These are phyloP conservation scores for Agarophyton chilense DNA, from an alignment of 23 red algal genomes.

Conservation along the genomic window DNA sequence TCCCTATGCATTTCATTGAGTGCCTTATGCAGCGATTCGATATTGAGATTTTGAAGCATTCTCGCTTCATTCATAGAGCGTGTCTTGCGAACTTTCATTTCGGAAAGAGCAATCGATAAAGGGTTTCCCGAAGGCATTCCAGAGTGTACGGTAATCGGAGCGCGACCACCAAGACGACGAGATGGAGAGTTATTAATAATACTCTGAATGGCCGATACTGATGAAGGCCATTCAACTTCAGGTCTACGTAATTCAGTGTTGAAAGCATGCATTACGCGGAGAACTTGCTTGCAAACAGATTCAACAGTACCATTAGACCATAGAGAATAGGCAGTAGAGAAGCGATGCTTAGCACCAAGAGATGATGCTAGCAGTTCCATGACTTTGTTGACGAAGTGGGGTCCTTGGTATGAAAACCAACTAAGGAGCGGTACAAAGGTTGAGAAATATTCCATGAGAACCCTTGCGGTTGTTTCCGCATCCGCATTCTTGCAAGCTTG, in stretches of 20 bases:
- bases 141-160: background rate
- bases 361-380: background rate
- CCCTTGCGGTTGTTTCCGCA: background rate
- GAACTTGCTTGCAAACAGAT: background rate
- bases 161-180: background rate
- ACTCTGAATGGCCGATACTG: background rate
- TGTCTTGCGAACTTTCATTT: background rate
- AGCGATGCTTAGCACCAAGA: background rate
- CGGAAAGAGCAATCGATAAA: background rate
- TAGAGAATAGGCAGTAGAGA: background rate
- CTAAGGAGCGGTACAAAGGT: background rate
- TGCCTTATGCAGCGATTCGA: background rate
- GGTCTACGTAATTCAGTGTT: background rate
- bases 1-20: conserved; percentile 2
- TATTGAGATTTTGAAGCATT: background rate
- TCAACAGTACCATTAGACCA: conserved; percentile 18
- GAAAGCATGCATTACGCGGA: background rate
- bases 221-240: background rate
- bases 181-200: background rate
- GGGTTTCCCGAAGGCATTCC: conserved; percentile 1
- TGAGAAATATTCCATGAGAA: background rate
- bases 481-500: background rate
- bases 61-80: background rate
- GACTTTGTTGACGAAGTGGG: conserved; percentile 37
- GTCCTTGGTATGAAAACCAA: conserved; percentile 18